phyloP scores from a whole-genome alignment of 768 basidiomycete genomes.

The Tylopilus cervinicoccineus region DNA sequence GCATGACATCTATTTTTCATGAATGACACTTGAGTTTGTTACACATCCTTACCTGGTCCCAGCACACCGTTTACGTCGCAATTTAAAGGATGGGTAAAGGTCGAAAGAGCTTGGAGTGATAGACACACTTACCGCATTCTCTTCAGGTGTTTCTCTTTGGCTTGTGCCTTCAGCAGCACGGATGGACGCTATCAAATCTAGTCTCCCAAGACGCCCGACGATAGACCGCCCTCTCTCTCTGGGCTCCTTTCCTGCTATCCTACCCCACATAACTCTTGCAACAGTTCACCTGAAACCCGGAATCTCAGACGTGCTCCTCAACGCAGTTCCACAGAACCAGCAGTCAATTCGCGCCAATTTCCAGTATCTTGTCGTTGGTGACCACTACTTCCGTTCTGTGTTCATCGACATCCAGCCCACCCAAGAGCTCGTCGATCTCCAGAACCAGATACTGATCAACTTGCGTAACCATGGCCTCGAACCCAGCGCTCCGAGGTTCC shows the following conservation, averaged over 20 bases:
- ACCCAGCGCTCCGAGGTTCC: constrained; percentile 53
- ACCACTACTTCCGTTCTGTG: constrained; percentile 70
- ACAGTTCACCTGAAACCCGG: constrained; percentile 30
- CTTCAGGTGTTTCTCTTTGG: constrained; percentile 62
- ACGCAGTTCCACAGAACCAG: constrained; percentile 36
- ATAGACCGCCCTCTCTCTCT: constrained; percentile 18
- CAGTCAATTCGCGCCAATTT: constrained; percentile 44
- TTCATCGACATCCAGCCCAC: constrained; percentile 50
- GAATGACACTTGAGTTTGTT: too few relatives aligned
- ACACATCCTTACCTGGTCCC: too few relatives aligned
- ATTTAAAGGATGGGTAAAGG: constrained; percentile 21
- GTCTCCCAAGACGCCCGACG: constrained; percentile 42
- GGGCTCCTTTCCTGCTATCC: constrained; percentile 55
- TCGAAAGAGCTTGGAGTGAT: background rate
- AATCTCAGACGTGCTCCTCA: constrained; percentile 28
- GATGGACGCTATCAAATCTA: constrained; percentile 38
- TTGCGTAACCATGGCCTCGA: constrained; percentile 34
- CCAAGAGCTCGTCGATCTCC: constrained; percentile 44
- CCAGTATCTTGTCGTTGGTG: constrained; percentile 49
- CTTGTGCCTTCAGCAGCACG: constrained; percentile 55
- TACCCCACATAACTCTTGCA: constrained; percentile 71
- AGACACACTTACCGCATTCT: background rate
- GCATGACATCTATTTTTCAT: too few relatives aligned
- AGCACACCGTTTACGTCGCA: too few relatives aligned
- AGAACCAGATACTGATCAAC: constrained; percentile 40